Evolutionary conservation across 441 rosid genomes (phyloP).

Genomic region (Erodium moschatum): DNA sequence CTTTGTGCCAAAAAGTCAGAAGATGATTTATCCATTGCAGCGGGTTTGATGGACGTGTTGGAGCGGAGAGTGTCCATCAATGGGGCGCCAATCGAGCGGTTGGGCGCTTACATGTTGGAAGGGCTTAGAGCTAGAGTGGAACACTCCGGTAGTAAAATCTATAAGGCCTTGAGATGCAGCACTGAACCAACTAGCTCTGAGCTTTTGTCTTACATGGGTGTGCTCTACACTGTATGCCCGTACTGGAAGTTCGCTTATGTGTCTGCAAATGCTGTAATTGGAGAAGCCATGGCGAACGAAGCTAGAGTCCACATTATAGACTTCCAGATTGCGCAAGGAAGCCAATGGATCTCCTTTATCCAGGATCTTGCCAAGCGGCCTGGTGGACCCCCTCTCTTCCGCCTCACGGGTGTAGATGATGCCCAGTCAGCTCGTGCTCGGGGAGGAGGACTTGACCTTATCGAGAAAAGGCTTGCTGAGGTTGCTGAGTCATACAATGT

Average conservation of each 20-base stretch:
- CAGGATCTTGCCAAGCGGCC: constrained; percentile 36
- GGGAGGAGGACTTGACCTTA: constrained; percentile 53
- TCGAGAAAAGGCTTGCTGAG: constrained; percentile 32
- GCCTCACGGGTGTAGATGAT: constrained; percentile 58
- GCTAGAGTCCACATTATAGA: constrained; percentile 31
- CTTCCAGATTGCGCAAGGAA: constrained; percentile 43
- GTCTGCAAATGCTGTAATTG: constrained; percentile 43
- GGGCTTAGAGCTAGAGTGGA: constrained; percentile 60
- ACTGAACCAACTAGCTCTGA: constrained; percentile 48
- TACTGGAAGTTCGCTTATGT: constrained; percentile 59
- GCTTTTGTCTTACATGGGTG: constrained; percentile 51
- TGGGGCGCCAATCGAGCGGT: constrained; percentile 50
- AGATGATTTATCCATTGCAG: constrained; percentile 29
- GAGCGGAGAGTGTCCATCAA: constrained; percentile 54
- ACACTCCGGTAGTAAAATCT: constrained; percentile 54
- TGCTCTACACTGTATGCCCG: constrained; percentile 46
- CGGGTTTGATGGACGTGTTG: constrained; percentile 39
- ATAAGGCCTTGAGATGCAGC: constrained; percentile 40
- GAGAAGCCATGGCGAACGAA: constrained; percentile 44
- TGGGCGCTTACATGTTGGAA: constrained; percentile 62
- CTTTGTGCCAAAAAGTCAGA: constrained; percentile 43
- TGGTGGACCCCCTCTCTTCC: constrained; percentile 46
- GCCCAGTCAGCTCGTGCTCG: constrained; percentile 56
- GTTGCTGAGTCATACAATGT: constrained; percentile 35
- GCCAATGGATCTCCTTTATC: constrained; percentile 44